A percentile compares a stretch with the other conserved stretches of the same genome.
Conservation (phyloP, 805 yeast genomes). For the Yamadazyma olivae region DNA sequence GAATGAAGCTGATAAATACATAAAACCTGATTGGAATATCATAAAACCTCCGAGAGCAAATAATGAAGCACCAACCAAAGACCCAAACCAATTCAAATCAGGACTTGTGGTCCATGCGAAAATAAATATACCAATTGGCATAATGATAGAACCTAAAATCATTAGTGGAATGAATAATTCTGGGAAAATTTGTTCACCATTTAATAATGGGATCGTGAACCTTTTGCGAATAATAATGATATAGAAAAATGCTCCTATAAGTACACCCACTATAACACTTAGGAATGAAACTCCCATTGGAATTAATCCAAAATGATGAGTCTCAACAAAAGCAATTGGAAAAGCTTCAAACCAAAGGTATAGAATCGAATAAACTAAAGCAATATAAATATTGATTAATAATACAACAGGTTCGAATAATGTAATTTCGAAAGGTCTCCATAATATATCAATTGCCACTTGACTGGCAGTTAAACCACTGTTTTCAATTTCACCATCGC, state of each 20-base stretch:
- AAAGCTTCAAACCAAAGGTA: slow-evolving; percentile 54
- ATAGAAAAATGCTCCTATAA: slow-evolving; percentile 6
- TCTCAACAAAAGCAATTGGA: slow-evolving; percentile 48
- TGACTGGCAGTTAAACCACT: slow-evolving; percentile 17
- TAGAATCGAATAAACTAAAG: slow-evolving; percentile 49
- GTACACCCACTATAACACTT: slow-evolving; percentile 46
- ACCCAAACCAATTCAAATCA: slow-evolving; percentile 47
- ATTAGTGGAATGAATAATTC: slow-evolving; percentile 42
- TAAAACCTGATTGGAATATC: slow-evolving; percentile 50
- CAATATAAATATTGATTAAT: slow-evolving; percentile 49
- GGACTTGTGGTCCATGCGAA: slow-evolving; percentile 49
- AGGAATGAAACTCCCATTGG: slow-evolving; percentile 48
- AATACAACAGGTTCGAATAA: slow-evolving; percentile 54
- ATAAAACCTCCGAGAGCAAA: slow-evolving; percentile 39
- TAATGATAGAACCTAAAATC: slow-evolving; percentile 35
- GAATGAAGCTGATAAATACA: slow-evolving; percentile 49
- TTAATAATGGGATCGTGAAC: slow-evolving; percentile 17
- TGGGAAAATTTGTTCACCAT: slow-evolving; percentile 28
- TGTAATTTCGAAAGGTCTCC: slow-evolving; percentile 51
- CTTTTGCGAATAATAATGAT: neutral
- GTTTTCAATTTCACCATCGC: slow-evolving; percentile 37
- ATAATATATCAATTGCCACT: slow-evolving; percentile 28
- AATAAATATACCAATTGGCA: slow-evolving; percentile 43
- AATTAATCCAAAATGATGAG: slow-evolving; percentile 44
- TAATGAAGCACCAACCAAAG: slow-evolving; percentile 41